Evolutionary conservation across 306 rosid genomes (phyloP).

Genomic region (Fragaria vesca): DNA sequence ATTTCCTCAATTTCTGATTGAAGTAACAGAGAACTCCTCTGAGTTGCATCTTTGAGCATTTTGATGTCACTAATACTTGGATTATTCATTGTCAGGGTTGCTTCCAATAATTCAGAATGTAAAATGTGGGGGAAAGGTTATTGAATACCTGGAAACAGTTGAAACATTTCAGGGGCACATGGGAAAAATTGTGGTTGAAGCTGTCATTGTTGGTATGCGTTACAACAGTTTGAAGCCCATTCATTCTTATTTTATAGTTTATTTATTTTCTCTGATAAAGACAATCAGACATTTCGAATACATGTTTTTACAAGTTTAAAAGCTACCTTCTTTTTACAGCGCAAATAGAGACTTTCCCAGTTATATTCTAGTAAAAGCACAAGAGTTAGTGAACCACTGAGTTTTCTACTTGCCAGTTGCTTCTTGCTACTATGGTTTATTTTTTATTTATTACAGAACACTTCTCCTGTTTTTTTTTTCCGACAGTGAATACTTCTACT

Average conservation of each 20-base stretch:
- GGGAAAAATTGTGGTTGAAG: constrained; percentile 56
- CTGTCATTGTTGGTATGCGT: constrained; percentile 60
- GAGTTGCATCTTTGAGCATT: background rate
- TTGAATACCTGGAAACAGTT: constrained; percentile 58
- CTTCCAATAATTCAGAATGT: constrained; percentile 70
- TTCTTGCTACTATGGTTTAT: background rate
- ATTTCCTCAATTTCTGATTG: background rate
- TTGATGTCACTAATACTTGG: constrained; percentile 15
- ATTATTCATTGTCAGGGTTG: constrained; percentile 53
- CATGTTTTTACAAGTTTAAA: background rate
- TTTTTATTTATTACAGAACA: background rate
- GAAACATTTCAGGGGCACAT: constrained; percentile 39
- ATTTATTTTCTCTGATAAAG: background rate
- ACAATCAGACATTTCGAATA: background rate
- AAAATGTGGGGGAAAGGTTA: constrained; percentile 55
- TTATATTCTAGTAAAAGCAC: background rate
- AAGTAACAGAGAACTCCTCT: background rate
- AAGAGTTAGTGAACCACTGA: background rate
- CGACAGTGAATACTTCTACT: background rate
- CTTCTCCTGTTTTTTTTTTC: background rate
- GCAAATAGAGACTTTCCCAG: background rate
- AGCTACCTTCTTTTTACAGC: background rate
- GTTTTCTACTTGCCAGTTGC: background rate
- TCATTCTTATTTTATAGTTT: background rate
- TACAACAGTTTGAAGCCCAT: constrained; percentile 20